Evolutionary conservation across 1,139 yeast species (phyloP).

Genomic region (Arxiozyma heterogenica): DNA sequence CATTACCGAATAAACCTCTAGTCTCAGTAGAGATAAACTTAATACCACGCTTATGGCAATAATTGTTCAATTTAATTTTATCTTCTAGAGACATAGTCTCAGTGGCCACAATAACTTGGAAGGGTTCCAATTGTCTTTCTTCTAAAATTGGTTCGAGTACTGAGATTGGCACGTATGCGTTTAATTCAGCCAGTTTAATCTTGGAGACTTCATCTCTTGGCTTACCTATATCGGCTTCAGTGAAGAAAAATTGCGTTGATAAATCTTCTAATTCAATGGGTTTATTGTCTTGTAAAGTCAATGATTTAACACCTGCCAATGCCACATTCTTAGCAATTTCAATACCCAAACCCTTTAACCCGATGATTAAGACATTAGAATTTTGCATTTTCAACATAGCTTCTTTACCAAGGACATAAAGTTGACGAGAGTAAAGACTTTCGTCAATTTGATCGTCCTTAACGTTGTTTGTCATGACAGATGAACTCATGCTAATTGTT

Average conservation of each 20-base stretch:
- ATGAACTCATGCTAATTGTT: not conserved
- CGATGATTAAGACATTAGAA: slow-evolving; percentile 81
- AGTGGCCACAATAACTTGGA: slow-evolving; percentile 77
- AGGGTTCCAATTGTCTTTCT: slow-evolving; percentile 43
- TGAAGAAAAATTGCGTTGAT: slow-evolving; percentile 80
- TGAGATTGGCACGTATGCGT: slow-evolving; percentile 82
- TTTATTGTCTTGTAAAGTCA: slow-evolving; percentile 78
- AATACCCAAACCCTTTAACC: slow-evolving; percentile 83
- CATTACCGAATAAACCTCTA: slow-evolving; percentile 79
- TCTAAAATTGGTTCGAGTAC: slow-evolving; percentile 49
- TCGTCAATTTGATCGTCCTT: slow-evolving; percentile 59
- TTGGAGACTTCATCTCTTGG: slow-evolving; percentile 69
- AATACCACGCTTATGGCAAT: slow-evolving; percentile 64
- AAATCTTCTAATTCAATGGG: slow-evolving; percentile 61
- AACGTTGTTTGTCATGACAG: not conserved
- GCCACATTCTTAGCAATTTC: slow-evolving; percentile 97
- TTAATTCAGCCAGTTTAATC: slow-evolving; percentile 65
- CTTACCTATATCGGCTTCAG: slow-evolving; percentile 59
- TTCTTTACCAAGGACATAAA: slow-evolving; percentile 87
- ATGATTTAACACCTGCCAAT: slow-evolving; percentile 90
- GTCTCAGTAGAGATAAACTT: slow-evolving; percentile 76
- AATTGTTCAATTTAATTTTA: slow-evolving; percentile 64
- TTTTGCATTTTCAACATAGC: slow-evolving; percentile 97
- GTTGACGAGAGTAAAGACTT: slow-evolving; percentile 88
- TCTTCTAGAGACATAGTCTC: slow-evolving; percentile 61